A percentile compares a stretch with the other conserved stretches of the same genome.
Evolutionary conservation across 1,284 basidiomycete species (phyloP).

Genomic region (Heliocybe sulcata): DNA sequence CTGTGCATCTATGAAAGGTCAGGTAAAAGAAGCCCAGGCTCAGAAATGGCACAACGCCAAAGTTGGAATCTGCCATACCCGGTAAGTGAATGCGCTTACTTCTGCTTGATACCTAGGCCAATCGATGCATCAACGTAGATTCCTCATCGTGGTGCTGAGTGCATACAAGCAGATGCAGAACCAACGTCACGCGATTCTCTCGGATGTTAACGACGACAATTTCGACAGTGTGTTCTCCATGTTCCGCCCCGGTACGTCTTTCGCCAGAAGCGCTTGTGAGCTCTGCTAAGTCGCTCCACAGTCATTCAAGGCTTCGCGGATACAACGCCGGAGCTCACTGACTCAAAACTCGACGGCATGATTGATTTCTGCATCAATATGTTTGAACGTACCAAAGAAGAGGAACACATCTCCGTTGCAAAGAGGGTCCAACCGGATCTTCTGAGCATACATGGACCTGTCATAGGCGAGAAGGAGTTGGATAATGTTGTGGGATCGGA

Average conservation of each 20-base stretch:
- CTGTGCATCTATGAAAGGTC: conserved; percentile 30
- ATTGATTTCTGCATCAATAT: conserved; percentile 34
- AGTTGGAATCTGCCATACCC: conserved; percentile 14
- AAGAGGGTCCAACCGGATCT: neutral
- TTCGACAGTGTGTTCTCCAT: conserved; percentile 55
- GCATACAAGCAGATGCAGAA: conserved; percentile 56
- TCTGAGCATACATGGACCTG: neutral
- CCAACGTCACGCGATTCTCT: conserved; percentile 42
- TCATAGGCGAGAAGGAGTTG: conserved; percentile 13
- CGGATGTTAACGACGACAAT: conserved; percentile 50
- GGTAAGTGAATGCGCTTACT: conserved; percentile 10
- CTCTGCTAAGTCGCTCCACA: conserved; percentile 17
- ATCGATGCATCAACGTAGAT: conserved; percentile 31
- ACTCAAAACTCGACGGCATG: conserved; percentile 54
- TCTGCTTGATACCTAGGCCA: neutral
- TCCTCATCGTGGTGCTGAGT: conserved; percentile 62
- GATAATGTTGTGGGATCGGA: neutral
- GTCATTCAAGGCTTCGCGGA: conserved; percentile 74
- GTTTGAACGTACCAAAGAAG: conserved; percentile 29
- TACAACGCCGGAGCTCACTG: conserved; percentile 59
- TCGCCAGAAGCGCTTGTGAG: neutral
- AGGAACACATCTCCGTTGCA: conserved; percentile 24
- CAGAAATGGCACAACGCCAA: conserved; percentile 33
- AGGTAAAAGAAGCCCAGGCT: conserved; percentile 25
- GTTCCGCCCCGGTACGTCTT: conserved; percentile 45